A percentile compares a stretch with the other conserved stretches of the same genome.
Conservation (phyloP, 306 rosid genomes). For the Sindora glabra region DNA sequence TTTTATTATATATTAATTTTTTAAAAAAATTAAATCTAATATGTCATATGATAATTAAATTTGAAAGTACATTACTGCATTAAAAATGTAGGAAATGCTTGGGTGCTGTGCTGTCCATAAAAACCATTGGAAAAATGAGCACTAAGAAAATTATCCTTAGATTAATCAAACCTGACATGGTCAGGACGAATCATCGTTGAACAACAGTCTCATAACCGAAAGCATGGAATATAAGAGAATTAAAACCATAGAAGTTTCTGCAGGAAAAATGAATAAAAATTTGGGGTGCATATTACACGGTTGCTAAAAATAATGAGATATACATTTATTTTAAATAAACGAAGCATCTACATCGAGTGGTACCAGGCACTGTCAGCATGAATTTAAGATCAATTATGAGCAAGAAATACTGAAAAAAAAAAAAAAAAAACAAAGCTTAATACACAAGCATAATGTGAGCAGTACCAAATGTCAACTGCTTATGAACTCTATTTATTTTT, state of each 20-base stretch:
- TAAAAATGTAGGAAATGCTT: too few relatives aligned
- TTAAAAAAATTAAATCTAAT: too few relatives aligned
- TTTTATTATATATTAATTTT: too few relatives aligned
- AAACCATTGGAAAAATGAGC: background rate
- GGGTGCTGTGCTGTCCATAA: background rate
- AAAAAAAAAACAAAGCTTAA: too few relatives aligned
- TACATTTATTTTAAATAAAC: background rate
- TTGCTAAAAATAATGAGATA: too few relatives aligned
- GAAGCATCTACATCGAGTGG: background rate
- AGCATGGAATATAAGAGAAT: background rate
- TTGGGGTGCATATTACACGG: too few relatives aligned
- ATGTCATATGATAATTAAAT: too few relatives aligned
- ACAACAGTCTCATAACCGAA: background rate
- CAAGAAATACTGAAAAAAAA: background rate
- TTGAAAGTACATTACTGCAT: too few relatives aligned
- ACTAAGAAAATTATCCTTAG: background rate
- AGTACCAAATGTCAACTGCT: too few relatives aligned
- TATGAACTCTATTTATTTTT: too few relatives aligned
- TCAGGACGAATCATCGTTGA: background rate
- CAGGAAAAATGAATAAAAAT: too few relatives aligned
- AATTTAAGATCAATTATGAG: background rate
- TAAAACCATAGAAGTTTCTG: background rate
- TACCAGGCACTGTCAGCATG: background rate
- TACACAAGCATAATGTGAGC: too few relatives aligned
- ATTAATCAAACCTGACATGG: background rate